These are phyloP conservation scores for Raffaelea arxii DNA, from an alignment of 2,329 filamentous ascomycete species.

Conservation along the genomic window DNA sequence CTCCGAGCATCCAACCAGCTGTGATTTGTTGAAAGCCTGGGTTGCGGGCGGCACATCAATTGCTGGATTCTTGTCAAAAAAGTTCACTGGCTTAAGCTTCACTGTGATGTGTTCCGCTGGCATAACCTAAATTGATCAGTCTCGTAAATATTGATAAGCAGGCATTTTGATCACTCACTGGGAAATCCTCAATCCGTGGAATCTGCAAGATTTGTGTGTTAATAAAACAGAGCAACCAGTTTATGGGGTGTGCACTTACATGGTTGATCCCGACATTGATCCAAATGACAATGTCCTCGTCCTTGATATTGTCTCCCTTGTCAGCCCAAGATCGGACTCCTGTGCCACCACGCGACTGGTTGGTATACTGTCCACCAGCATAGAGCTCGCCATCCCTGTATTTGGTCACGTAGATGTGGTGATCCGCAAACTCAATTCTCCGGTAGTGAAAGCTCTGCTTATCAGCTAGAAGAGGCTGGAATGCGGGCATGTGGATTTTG, in stretches of 20 bases:
- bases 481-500: slow-evolving; percentile 32
- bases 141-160: too few species aligned
- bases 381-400: slow-evolving; percentile 32
- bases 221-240: too few species aligned
- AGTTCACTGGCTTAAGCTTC: slow-evolving; percentile 40
- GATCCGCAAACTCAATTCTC: slow-evolving; percentile 30
- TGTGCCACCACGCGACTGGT: slow-evolving; percentile 36
- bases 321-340: slow-evolving; percentile 13
- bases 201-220: too few species aligned
- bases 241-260: too few species aligned
- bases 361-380: slow-evolving; percentile 30
- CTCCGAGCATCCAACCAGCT: too few species aligned
- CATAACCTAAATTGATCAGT: too few species aligned
- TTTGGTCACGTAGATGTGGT: slow-evolving; percentile 34
- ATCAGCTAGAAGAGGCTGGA: slow-evolving; percentile 31
- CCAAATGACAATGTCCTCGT: slow-evolving; percentile 34
- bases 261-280: slow-evolving; percentile 48
- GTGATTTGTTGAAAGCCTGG: slow-evolving; percentile 24
- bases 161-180: too few species aligned
- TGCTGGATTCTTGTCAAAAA: slow-evolving; percentile 39
- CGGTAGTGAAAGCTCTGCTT: slow-evolving; percentile 26
- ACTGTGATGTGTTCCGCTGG: slow-evolving; percentile 46
- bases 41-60: slow-evolving; percentile 35
- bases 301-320: background rate
- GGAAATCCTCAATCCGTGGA: slow-evolving; percentile 56